Conservation (phyloP, 306 rosid species). For the Vigna unguiculata region DNA sequence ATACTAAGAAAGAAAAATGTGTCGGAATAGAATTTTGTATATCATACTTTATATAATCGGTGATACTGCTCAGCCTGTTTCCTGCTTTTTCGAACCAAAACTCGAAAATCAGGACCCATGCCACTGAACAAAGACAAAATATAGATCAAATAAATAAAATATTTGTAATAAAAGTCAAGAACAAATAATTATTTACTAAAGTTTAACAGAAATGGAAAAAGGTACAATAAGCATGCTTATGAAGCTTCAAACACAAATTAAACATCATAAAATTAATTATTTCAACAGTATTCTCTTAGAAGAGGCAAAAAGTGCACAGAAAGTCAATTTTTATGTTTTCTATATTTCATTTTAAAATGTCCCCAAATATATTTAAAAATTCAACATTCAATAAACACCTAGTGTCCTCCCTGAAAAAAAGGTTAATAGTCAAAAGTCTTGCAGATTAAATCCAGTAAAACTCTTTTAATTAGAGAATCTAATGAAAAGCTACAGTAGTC, state of each 20-base stretch:
- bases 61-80: slow-evolving; percentile 97
- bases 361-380: background rate
- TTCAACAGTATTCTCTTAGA: slow-evolving; percentile 14
- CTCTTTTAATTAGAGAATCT: slow-evolving; percentile 3
- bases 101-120: slow-evolving; percentile 99
- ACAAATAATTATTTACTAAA: slow-evolving; percentile 11
- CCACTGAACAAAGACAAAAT: slow-evolving; percentile 64
- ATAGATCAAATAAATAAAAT: slow-evolving; percentile 18
- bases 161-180: background rate
- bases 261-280: slow-evolving; percentile 18
- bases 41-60: slow-evolving; percentile 75
- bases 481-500: slow-evolving; percentile 15
- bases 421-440: background rate
- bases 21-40: slow-evolving; percentile 15
- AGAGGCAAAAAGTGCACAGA: background rate
- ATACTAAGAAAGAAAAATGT: background rate
- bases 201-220: slow-evolving; percentile 26
- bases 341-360: background rate
- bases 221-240: background rate
- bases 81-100: slow-evolving; percentile 94
- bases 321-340: background rate
- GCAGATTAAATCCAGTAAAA: background rate
- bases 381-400: background rate
- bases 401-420: background rate
- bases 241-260: slow-evolving; percentile 12